Evolutionary conservation across 805 yeast genomes (phyloP).

Genomic region (Grigorovia transvaalensis): DNA sequence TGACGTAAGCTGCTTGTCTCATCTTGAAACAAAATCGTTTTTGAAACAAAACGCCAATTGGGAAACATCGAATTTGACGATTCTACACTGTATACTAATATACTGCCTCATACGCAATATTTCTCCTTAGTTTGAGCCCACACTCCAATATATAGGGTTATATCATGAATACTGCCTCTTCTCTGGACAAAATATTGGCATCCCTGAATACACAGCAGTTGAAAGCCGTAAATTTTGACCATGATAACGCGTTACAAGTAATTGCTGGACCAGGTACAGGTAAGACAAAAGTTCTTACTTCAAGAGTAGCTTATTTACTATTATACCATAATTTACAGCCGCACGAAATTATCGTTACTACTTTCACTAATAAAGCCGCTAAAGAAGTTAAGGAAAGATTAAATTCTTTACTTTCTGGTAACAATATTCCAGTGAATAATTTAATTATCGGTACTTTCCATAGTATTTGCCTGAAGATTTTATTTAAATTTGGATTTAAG

Average conservation of each 20-base stretch:
- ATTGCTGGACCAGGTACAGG: constrained; percentile 64
- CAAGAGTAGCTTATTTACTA: constrained; percentile 66
- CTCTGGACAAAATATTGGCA: background rate
- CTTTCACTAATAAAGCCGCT: constrained; percentile 91
- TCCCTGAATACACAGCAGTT: constrained; percentile 35
- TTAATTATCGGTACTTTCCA: constrained; percentile 85
- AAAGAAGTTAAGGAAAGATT: constrained; percentile 69
- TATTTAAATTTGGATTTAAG: constrained; percentile 43
- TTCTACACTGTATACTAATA: too few relatives aligned
- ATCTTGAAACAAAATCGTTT: too few relatives aligned
- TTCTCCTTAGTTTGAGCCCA: too few relatives aligned
- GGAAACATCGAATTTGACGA: too few relatives aligned
- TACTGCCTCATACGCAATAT: too few relatives aligned
- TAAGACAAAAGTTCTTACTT: constrained; percentile 73
- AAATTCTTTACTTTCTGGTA: constrained; percentile 24
- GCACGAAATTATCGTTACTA: constrained; percentile 63
- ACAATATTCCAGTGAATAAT: constrained; percentile 29
- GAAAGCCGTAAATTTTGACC: constrained; percentile 35
- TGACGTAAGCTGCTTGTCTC: too few relatives aligned
- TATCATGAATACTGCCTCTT: background rate
- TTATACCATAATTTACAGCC: constrained; percentile 45
- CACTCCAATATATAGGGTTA: too few relatives aligned
- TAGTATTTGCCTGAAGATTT: constrained; percentile 56
- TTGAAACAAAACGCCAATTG: too few relatives aligned
- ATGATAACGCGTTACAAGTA: constrained; percentile 36